Conservation (phyloP, 331 rosid genomes). For the Rosa hybrid region DNA sequence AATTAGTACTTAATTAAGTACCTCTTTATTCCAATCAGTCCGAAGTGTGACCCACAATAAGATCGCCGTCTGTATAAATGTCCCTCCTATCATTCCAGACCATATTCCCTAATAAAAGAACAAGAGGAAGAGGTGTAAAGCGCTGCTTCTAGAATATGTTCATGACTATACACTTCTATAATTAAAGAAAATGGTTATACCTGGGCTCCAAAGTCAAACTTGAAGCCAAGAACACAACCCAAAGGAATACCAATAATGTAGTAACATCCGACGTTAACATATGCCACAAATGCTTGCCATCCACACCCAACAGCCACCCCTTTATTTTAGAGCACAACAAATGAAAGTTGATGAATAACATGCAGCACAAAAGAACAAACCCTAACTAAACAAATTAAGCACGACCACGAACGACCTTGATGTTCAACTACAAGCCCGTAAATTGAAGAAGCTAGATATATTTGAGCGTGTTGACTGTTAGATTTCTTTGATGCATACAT, state of each 20-base stretch:
- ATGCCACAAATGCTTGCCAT: conserved; percentile 79
- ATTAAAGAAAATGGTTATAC: conserved; percentile 9
- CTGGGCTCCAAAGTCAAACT: conserved; percentile 48
- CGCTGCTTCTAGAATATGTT: not conserved
- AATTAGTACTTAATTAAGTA: conserved; percentile 3
- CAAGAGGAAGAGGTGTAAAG: not conserved
- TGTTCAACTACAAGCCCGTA: conserved; percentile 6
- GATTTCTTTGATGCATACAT: not conserved
- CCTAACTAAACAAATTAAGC: not conserved
- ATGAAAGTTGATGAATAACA: not conserved
- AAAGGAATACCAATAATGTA: conserved; percentile 62
- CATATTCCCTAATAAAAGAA: conserved; percentile 37
- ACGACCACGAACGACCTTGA: not conserved
- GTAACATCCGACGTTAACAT: conserved; percentile 68
- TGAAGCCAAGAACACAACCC: conserved; percentile 69
- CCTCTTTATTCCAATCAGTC: conserved; percentile 50
- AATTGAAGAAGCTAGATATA: not conserved
- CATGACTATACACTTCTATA: not conserved
- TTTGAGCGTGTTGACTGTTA: not conserved
- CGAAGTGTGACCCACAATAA: conserved; percentile 42
- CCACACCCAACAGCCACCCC: conserved; percentile 89
- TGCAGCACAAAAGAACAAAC: not conserved
- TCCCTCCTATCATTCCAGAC: conserved; percentile 50
- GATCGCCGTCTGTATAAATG: conserved; percentile 39
- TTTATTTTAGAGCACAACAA: not conserved